phyloP scores from a whole-genome alignment of 768 basidiomycete species.

The Vararia minispora region DNA sequence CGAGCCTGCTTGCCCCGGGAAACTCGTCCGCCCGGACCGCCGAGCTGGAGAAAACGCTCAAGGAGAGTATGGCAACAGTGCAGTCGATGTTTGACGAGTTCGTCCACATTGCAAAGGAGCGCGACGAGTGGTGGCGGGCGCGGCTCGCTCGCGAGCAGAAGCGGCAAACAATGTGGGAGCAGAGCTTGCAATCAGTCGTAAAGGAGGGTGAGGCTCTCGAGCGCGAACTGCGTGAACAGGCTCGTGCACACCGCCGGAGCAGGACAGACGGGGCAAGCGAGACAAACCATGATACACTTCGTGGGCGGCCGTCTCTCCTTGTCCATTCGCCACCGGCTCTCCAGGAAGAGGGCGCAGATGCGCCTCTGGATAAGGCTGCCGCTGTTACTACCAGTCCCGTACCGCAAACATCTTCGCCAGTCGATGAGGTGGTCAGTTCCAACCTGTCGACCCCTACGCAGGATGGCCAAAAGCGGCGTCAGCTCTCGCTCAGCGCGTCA shows the following conservation, averaged over 20 bases:
- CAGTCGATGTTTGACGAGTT: slow-evolving; percentile 57
- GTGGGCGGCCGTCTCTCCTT: slow-evolving; percentile 9
- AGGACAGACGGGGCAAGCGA: slow-evolving; percentile 23
- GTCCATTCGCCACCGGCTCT: slow-evolving; percentile 6
- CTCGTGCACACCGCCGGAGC: slow-evolving; percentile 52
- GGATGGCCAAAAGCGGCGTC: no score
- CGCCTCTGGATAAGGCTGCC: neutral
- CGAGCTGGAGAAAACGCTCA: slow-evolving; percentile 39
- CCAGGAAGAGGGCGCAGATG: slow-evolving; percentile 2
- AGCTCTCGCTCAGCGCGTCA: no score
- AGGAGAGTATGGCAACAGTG: slow-evolving; percentile 45
- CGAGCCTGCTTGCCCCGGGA: slow-evolving; percentile 27
- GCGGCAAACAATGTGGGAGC: slow-evolving; percentile 74
- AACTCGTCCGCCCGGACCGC: slow-evolving; percentile 19
- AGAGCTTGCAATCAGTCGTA: slow-evolving; percentile 78
- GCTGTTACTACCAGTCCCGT: no score
- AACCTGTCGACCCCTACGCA: no score
- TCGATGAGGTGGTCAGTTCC: no score
- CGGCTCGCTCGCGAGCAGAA: slow-evolving; percentile 54
- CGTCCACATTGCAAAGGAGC: slow-evolving; percentile 52
- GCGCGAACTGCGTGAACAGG: slow-evolving; percentile 55
- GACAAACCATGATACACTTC: slow-evolving; percentile 13
- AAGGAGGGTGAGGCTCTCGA: slow-evolving; percentile 80
- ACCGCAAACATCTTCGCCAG: no score
- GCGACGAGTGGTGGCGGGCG: slow-evolving; percentile 73